phyloP scores from a whole-genome alignment of 139 green algal species.

The Micromonas pusilla region DNA sequence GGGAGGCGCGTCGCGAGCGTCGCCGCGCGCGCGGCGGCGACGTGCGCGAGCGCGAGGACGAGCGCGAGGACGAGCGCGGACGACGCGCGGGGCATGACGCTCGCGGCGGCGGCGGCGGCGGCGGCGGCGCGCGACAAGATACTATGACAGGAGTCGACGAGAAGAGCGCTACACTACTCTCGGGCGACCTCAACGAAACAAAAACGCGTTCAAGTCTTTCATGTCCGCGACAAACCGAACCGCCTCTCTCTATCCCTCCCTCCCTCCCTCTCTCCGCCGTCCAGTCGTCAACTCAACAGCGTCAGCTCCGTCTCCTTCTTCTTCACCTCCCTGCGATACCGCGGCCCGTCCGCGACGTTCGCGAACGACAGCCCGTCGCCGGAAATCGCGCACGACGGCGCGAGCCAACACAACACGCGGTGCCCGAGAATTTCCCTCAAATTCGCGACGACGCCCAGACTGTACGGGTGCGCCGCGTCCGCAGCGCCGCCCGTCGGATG shows the following conservation, averaged over 20 bases:
- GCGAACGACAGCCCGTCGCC: slow-evolving; percentile 9
- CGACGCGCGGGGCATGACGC: no score
- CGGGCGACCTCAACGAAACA: no score
- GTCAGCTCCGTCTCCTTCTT: not conserved
- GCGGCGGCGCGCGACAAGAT: no score
- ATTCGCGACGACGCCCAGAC: not conserved
- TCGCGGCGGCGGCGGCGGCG: no score
- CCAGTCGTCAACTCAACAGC: no score
- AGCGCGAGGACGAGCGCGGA: not conserved
- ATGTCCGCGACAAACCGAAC: no score
- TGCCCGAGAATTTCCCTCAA: slow-evolving; percentile 13
- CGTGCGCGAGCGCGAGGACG: not conserved
- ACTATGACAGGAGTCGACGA: no score
- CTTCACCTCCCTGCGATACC: not conserved
- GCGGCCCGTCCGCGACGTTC: not conserved
- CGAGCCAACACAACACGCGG: not conserved
- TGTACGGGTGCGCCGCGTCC: slow-evolving; percentile 7
- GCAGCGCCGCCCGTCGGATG: not conserved
- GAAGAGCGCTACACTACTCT: no score
- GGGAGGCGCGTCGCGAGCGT: not conserved
- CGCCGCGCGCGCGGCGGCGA: not conserved
- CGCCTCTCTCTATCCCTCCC: no score
- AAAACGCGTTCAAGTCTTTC: no score
- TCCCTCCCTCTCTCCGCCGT: no score
- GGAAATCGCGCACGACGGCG: not conserved